Evolutionary conservation across 2,329 filamentous ascomycete species (phyloP), one percentile per base, ranked within the genome.

Genomic region (Aspergillus sp.): DNA sequence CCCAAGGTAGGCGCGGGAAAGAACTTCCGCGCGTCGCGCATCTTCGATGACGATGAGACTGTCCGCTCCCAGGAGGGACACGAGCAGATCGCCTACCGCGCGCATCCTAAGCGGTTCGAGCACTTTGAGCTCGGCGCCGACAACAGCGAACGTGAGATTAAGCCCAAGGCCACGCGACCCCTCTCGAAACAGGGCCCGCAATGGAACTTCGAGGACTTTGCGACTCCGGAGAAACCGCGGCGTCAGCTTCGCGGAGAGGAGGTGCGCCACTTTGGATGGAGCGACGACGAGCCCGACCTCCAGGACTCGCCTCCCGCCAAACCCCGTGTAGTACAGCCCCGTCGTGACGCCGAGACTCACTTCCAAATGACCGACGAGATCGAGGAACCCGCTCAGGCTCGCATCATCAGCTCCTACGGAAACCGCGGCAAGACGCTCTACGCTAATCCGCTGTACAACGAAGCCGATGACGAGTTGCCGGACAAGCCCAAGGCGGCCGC

Each of bases 141-240:
- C 42, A 64, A 69, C 47, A 59, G 55, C 33, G 56, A 57, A 7
- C 60, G 54, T 14, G 67, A 70, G 49, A 38, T 64, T 30, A 66
- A 71, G 53, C 43, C 55, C 9, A 53, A 51, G 49, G 55, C 62
- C 50, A 60, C 57, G 3, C 69, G 65, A 14, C 60, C 64, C 16
- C 65, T 66, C 42, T 60, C 61, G 65, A 77, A 79, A 50, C 86
- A 90, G 67, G 76, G 80, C 53, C 85, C 85, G 58, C 86, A 89
- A 56, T 96, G 93, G 91, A 84, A 85, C 45, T 97, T 97, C 71
- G 84, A 90, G 55, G 91, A 96, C 73, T 95, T 95, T 63, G 76
- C 78, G 14, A 96, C 92, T 0, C 93, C 93, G 0, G 82, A 87
- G 59, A 96, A 95, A 78, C 77, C 83, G 45, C 79, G 81, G 4